Percentiles rank a stretch among this genome's conserved stretches.
phyloP scores from a whole-genome alignment of 345 rosid genomes.

The Physaria fendleri region DNA sequence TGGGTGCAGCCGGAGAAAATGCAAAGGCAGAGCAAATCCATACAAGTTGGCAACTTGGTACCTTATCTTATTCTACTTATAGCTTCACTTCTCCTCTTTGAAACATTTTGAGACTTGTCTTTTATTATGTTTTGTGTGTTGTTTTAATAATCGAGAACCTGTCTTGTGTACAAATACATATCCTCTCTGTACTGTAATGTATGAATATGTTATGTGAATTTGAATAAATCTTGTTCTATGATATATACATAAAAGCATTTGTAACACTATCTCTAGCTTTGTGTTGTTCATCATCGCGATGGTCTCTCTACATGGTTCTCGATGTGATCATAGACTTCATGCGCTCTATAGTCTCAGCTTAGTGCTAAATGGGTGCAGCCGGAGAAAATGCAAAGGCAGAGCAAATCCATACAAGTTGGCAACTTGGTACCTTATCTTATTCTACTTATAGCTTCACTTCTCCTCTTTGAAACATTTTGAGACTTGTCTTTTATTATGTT shows the following conservation, averaged over 20 bases:
- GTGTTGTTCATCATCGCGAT: background rate
- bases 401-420: slow-evolving; percentile 82
- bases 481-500: slow-evolving; percentile 1
- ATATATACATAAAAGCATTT: background rate
- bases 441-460: slow-evolving; percentile 66
- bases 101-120: slow-evolving; percentile 9
- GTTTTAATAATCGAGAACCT: background rate
- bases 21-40: slow-evolving; percentile 69
- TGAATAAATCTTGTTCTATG: background rate
- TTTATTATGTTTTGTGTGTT: background rate
- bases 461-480: slow-evolving; percentile 19
- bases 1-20: slow-evolving; percentile 78
- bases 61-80: slow-evolving; percentile 76
- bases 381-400: slow-evolving; percentile 58
- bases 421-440: slow-evolving; percentile 58
- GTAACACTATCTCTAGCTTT: background rate
- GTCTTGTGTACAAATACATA: background rate
- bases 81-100: slow-evolving; percentile 42
- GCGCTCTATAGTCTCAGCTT: too few relatives aligned
- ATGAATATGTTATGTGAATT: background rate
- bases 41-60: slow-evolving; percentile 65
- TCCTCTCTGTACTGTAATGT: background rate
- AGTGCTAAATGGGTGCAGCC: slow-evolving; percentile 84
- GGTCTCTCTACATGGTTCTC: too few relatives aligned
- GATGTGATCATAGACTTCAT: too few relatives aligned